phyloP scores from a whole-genome alignment of 2,329 filamentous ascomycete species.

The Venturia carpophila region DNA sequence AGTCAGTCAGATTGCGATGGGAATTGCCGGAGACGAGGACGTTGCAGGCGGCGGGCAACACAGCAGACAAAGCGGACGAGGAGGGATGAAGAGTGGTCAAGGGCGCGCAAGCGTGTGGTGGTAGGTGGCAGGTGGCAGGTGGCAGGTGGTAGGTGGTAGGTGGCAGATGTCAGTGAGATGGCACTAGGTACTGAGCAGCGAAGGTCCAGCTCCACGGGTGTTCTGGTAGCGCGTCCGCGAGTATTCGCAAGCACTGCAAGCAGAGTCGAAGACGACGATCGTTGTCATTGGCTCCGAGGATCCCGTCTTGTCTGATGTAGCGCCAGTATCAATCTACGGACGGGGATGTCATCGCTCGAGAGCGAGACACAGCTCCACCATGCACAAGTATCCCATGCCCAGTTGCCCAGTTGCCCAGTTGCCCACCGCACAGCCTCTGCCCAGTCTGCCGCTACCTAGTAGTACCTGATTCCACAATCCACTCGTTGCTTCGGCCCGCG shows the following conservation, averaged over 20 bases:
- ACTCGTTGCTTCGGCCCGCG: too few relatives aligned
- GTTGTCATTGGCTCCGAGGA: neutral
- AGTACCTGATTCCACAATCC: too few relatives aligned
- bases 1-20: too few relatives aligned
- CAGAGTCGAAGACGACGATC: neutral
- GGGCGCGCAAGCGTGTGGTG: neutral
- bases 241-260: neutral
- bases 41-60: too few relatives aligned
- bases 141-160: too few relatives aligned
- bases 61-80: too few relatives aligned
- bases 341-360: neutral
- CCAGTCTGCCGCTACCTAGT: too few relatives aligned
- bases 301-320: neutral
- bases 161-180: neutral
- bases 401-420: neutral
- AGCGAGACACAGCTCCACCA: too few relatives aligned
- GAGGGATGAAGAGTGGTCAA: neutral
- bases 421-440: neutral
- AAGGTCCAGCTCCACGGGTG: too few relatives aligned
- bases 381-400: too few relatives aligned
- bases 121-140: too few relatives aligned
- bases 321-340: neutral
- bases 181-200: neutral
- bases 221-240: neutral
- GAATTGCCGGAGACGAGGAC: neutral